Percentiles rank a stretch among this genome's conserved stretches.
Evolutionary conservation across 1,284 basidiomycete genomes (phyloP).

Genomic region (Pascua sp.): DNA sequence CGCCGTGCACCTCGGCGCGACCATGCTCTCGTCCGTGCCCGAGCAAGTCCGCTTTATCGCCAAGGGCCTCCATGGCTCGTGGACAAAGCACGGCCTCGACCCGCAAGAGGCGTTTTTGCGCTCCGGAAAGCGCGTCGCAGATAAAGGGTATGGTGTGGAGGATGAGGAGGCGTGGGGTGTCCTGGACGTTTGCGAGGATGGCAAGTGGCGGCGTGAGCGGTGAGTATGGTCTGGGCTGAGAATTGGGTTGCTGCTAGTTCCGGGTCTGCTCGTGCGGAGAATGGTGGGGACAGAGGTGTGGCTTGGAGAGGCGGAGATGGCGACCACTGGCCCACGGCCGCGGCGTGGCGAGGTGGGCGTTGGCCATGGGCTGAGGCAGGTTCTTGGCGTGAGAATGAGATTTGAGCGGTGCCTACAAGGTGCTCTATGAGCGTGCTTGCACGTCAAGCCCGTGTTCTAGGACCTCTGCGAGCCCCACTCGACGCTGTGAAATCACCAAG

Average conservation of each 20-base stretch:
- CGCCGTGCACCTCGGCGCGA: constrained; percentile 64
- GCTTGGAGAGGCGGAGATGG: too few relatives aligned
- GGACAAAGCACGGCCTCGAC: constrained; percentile 71
- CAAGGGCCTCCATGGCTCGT: constrained; percentile 63
- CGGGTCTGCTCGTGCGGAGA: too few relatives aligned
- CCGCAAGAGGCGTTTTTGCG: constrained; percentile 63
- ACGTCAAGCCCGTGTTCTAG: too few relatives aligned
- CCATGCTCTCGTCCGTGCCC: constrained; percentile 62
- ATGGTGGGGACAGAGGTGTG: too few relatives aligned
- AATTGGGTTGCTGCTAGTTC: neutral
- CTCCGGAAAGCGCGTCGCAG: constrained; percentile 18
- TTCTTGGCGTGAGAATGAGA: too few relatives aligned
- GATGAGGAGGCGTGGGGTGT: constrained; percentile 20
- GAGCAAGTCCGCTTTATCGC: constrained; percentile 63
- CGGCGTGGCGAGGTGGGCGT: too few relatives aligned
- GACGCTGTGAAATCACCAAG: too few relatives aligned
- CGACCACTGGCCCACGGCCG: too few relatives aligned
- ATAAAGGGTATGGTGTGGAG: constrained; percentile 24
- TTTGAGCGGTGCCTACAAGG: too few relatives aligned
- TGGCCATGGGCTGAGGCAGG: too few relatives aligned
- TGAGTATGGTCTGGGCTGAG: neutral
- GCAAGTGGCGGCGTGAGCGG: constrained; percentile 7
- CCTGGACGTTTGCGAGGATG: constrained; percentile 8
- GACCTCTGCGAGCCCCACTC: too few relatives aligned
- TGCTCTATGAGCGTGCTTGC: too few relatives aligned